Percentiles rank a stretch among this genome's conserved stretches.
Evolutionary conservation across 1,139 yeast species (phyloP).

Genomic region (Taphrina flavorubra): DNA sequence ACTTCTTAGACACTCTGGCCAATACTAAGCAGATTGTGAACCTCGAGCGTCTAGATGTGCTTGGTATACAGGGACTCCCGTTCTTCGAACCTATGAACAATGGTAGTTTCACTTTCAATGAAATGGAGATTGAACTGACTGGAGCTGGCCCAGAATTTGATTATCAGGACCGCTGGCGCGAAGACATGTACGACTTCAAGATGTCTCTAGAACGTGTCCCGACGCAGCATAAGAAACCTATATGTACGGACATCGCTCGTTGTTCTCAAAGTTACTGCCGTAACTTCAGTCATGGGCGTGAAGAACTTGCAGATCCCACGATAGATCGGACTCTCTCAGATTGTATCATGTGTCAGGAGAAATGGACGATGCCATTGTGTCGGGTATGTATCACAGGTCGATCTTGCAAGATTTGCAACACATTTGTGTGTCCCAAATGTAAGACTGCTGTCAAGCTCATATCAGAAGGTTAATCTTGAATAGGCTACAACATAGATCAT

Average conservation of each 20-base stretch:
- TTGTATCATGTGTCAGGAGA: constrained; percentile 20
- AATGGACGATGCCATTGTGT: constrained; percentile 7
- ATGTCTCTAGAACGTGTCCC: constrained; percentile 26
- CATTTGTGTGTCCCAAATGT: constrained; percentile 33
- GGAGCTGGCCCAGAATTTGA: constrained; percentile 38
- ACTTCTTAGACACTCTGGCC: constrained; percentile 1
- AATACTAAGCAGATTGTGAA: not conserved
- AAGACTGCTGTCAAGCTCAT: not conserved
- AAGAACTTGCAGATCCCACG: constrained; percentile 31
- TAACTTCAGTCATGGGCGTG: constrained; percentile 17
- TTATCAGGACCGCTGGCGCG: constrained; percentile 31
- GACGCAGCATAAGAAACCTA: constrained; percentile 11
- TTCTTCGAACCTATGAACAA: constrained; percentile 35
- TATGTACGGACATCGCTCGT: constrained; percentile 22
- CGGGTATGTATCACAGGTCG: constrained; percentile 23
- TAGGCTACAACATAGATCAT: constrained; percentile 22
- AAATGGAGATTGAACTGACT: constrained; percentile 25
- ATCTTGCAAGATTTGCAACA: constrained; percentile 20
- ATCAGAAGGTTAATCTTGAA: not conserved
- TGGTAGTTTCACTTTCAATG: constrained; percentile 28
- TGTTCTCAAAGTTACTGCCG: constrained; percentile 29
- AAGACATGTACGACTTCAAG: constrained; percentile 27
- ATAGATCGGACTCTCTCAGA: not conserved
- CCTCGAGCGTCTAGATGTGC: constrained; percentile 23
- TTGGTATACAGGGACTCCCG: constrained; percentile 31